phyloP scores from a whole-genome alignment of 2,329 filamentous ascomycete genomes.

The Truncatella angustata region DNA sequence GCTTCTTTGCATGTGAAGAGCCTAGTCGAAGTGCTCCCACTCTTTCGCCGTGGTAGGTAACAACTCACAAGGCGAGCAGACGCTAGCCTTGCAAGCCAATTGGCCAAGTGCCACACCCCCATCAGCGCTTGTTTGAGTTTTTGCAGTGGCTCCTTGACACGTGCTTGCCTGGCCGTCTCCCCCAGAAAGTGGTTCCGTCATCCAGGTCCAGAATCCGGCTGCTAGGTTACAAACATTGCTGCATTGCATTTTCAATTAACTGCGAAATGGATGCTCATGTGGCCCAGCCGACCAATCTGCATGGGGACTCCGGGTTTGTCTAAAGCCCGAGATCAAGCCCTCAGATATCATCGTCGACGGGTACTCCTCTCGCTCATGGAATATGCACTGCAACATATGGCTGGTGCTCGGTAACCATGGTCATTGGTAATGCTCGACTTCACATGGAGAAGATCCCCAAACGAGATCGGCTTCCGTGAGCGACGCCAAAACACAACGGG shows the following conservation, averaged over 20 bases:
- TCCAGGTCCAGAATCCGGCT: neutral
- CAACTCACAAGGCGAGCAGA: too few relatives aligned
- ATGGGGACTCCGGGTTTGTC: too few relatives aligned
- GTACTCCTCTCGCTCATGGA: neutral
- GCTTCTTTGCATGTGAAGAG: constrained; percentile 5
- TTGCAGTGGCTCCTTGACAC: constrained; percentile 1
- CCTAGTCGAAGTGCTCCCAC: neutral
- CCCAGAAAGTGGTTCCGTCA: neutral
- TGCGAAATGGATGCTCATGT: constrained; percentile 1
- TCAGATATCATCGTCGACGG: neutral
- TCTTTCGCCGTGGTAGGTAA: too few relatives aligned
- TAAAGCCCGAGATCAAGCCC: too few relatives aligned
- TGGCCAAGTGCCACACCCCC: too few relatives aligned
- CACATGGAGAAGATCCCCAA: constrained; percentile 5
- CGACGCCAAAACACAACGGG: neutral
- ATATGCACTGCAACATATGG: neutral
- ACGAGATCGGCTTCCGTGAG: constrained; percentile 3
- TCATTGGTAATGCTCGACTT: neutral
- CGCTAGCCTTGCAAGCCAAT: too few relatives aligned
- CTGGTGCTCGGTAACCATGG: neutral
- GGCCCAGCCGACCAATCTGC: too few relatives aligned
- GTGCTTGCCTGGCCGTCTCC: neutral
- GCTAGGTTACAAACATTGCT: neutral
- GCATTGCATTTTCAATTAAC: neutral
- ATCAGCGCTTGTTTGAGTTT: constrained; percentile 2